These are phyloP conservation scores for Geotrichum candidum DNA, from an alignment of 1,139 yeast genomes.

Conservation along the genomic window DNA sequence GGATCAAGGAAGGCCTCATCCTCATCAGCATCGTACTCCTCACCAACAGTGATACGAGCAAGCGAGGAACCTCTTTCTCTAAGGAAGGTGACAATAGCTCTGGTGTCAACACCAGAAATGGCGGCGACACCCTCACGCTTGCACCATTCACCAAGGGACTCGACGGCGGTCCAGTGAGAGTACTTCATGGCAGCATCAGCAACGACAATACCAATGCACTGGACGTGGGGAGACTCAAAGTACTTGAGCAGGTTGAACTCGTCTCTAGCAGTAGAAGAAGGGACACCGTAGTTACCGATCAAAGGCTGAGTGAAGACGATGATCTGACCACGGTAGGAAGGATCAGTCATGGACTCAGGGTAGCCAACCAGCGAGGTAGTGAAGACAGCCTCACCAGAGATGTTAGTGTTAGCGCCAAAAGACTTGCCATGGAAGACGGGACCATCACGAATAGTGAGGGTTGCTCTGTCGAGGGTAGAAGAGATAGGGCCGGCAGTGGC, in stretches of 20 bases:
- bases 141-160: slow-evolving; percentile 92
- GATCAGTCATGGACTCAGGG: slow-evolving; percentile 98
- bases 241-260: slow-evolving; percentile 78
- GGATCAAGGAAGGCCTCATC: slow-evolving; percentile 92
- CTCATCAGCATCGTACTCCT: slow-evolving; percentile 83
- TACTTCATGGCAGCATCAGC: slow-evolving; percentile 92
- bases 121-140: slow-evolving; percentile 95
- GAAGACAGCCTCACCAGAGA: slow-evolving; percentile 95
- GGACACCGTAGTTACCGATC: slow-evolving; percentile 97
- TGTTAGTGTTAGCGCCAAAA: slow-evolving; percentile 87
- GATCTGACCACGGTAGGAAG: slow-evolving; percentile 93
- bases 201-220: slow-evolving; percentile 93
- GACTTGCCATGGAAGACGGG: slow-evolving; percentile 91
- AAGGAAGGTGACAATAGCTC: slow-evolving; percentile 84
- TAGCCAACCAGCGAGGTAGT: slow-evolving; percentile 96
- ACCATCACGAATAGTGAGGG: slow-evolving; percentile 85
- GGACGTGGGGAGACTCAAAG: slow-evolving; percentile 85
- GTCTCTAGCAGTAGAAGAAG: slow-evolving; percentile 74
- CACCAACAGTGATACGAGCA: slow-evolving; percentile 85
- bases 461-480: slow-evolving; percentile 62
- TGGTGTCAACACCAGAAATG: slow-evolving; percentile 92
- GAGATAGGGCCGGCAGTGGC: slow-evolving; percentile 17
- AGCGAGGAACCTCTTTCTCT: slow-evolving; percentile 94
- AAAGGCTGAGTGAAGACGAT: slow-evolving; percentile 94
- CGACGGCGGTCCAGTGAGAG: slow-evolving; percentile 99